Base-by-base conservation (phyloP, 2,329 filamentous ascomycete genomes). In the Didymella lethalis region DNA sequence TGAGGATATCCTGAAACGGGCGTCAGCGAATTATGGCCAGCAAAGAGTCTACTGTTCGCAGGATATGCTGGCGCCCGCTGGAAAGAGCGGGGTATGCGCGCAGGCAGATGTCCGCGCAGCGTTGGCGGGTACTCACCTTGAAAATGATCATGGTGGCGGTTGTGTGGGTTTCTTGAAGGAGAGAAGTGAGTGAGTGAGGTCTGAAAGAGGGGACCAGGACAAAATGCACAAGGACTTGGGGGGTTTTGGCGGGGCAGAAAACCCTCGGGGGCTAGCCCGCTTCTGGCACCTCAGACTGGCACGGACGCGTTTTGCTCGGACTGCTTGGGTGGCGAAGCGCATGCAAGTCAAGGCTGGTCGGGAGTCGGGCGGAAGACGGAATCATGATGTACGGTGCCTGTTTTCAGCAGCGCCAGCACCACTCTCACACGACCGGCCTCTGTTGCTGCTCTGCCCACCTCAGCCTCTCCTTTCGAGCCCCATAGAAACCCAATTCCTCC, bases 1-100 rank as follows among this genome's bases (percentile, higher is more conserved):
- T 91, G 81, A 97, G 79, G 73, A 95, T 82, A 79, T 99, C 95
- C 95, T 99, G 74, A 62, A 16, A 59, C 48, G n/a, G 53, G 53
- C 26, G 56, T 68, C 34, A 70, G 66, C 57, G 59, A 25, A 38
- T 34, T 14, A 23, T 57, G 31, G 26, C 31, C 14, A 36, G 48
- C 46, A 61, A 18, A 54, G 45, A 48, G 36, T 56, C 49, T 31
- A 11, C 34, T 50, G 45, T 57, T 44, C 53, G 60, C 40, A 48
- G 50, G 46, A 47, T 59, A 59, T 52, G 29, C 63, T 65, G 64
- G 63, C 32, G 65, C 59, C 50, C 53, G 32, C 48, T 44, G 56
- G 54, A 36, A 62, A 67, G 68, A 58, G 71, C 67, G 68, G 69
- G 66, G 66, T 66, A 67, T 62, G 62, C 34, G 50, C 69, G 66